Base-by-base conservation (phyloP, 176 grass and related monocot genomes). In the Musa beccarii region DNA sequence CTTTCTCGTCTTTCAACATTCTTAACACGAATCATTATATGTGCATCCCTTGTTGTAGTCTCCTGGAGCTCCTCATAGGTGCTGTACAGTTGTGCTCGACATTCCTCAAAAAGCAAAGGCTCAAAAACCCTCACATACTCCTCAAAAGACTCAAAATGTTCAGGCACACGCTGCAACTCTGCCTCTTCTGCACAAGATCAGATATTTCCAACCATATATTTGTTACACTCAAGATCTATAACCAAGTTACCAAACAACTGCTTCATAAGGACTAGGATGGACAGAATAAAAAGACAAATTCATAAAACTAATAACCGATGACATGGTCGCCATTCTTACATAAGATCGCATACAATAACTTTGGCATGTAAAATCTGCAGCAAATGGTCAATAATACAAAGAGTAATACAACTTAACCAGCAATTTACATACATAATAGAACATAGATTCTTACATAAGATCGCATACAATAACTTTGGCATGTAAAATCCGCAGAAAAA, bases 41-140 rank as follows among this genome's bases (percentile, higher is more conserved):
- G 87, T 77, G 96, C 83, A 81, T 99, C 91, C 76, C 86, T 94
- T 79, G 85, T 86, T 73, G 80, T 79, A 34, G 86, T 79, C 81
- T 95, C 96, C 14, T 87, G 79, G 86, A 87, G 86, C 76, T 99
- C 96, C 76, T 99, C 96, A 54, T 89, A 99, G 15, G 90, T 88
- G 78, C 96, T 95, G 80, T 92, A 92, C 68, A 99, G 78, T 78
- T 99, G 96, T 76, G 96, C 96, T 79, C 91, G 89, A 68, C 96
- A 99, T 85, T 99, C 96, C 89, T 99, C 96, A 81, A 99, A 99
- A 79, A 99, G 91, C 74, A 99, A 88, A 79, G 96, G 96, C 83
- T 99, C 96, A 79, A 99, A 99, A 51, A 99, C 91, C 87, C 87
- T 87, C 55, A 89, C 86, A 78, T 99, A 99, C 79, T 92, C 96